phyloP scores from a whole-genome alignment of 1,284 basidiomycete species.

The Tremellales sp. region DNA sequence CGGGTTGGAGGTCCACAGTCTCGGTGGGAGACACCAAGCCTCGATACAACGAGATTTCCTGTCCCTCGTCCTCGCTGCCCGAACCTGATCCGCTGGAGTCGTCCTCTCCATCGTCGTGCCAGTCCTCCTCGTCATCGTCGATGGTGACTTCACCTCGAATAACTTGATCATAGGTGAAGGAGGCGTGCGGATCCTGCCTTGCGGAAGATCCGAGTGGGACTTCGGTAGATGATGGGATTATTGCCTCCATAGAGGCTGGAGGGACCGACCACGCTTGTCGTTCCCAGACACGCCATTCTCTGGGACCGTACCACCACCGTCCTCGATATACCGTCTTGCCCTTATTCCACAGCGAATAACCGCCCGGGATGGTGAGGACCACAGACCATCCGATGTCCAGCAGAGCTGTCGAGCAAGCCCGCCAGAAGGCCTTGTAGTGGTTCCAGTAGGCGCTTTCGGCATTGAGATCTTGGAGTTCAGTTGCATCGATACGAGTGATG shows the following conservation, averaged over 20 bases:
- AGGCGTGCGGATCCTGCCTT: not conserved
- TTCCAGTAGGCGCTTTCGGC: slow-evolving; percentile 24
- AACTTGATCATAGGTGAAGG: slow-evolving; percentile 4
- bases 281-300: slow-evolving; percentile 41
- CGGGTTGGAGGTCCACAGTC: slow-evolving; percentile 32
- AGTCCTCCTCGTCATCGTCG: slow-evolving; percentile 36
- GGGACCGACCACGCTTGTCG: slow-evolving; percentile 35
- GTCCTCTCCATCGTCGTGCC: slow-evolving; percentile 23
- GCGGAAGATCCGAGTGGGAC: not conserved
- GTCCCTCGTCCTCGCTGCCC: slow-evolving; percentile 11
- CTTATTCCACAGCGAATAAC: slow-evolving; percentile 15
- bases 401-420: slow-evolving; percentile 15
- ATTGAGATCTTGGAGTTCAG: slow-evolving; percentile 28
- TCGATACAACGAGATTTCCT: slow-evolving; percentile 22
- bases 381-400: slow-evolving; percentile 18
- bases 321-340: slow-evolving; percentile 14
- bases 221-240: not conserved
- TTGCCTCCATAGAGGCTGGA: not conserved
- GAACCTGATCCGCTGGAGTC: slow-evolving; percentile 15
- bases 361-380: slow-evolving; percentile 29
- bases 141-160: slow-evolving; percentile 25
- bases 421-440: slow-evolving; percentile 30
- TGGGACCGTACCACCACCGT: slow-evolving; percentile 47
- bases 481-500: slow-evolving; percentile 40
- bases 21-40: slow-evolving; percentile 23